Evolutionary conservation across 345 rosid species (phyloP).

Genomic region (Citrus reticulata): DNA sequence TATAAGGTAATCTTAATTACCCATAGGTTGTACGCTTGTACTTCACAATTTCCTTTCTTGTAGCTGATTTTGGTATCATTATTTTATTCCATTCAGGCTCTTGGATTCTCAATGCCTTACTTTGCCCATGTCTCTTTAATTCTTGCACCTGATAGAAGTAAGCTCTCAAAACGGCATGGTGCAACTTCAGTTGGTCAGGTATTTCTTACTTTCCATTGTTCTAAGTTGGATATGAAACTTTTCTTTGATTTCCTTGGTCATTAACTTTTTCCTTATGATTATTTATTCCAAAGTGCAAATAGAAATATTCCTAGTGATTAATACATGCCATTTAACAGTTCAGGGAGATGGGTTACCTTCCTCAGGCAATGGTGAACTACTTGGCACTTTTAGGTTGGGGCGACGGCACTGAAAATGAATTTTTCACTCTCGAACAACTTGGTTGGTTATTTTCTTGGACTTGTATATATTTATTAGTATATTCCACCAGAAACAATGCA

Average conservation of each 20-base stretch:
- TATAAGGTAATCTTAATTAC: constrained; percentile 54
- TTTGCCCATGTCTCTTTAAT: constrained; percentile 93
- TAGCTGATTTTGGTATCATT: constrained; percentile 11
- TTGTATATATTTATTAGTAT: not conserved
- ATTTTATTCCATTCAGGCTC: constrained; percentile 56
- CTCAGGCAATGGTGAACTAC: constrained; percentile 93
- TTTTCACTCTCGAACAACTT: constrained; percentile 76
- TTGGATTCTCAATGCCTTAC: constrained; percentile 80
- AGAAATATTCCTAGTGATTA: not conserved
- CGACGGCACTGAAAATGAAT: constrained; percentile 97
- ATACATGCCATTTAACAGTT: constrained; percentile 39
- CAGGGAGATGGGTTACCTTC: constrained; percentile 92
- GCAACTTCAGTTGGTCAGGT: constrained; percentile 98
- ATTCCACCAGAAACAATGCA: not conserved
- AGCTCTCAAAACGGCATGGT: constrained; percentile 90
- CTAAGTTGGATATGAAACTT: not conserved
- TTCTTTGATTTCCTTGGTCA: constrained; percentile 2
- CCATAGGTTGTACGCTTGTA: not conserved
- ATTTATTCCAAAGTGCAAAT: not conserved
- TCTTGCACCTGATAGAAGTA: constrained; percentile 95
- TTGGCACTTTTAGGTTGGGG: constrained; percentile 97
- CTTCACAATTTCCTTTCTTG: constrained; percentile 8
- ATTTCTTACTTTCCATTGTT: not conserved
- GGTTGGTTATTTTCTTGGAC: constrained; percentile 41
- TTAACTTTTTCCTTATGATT: not conserved